A percentile compares a stretch with the other conserved stretches of the same genome.
Evolutionary conservation across 2,329 filamentous ascomycete genomes (phyloP).

Genomic region (Cordyceps pruinosa): DNA sequence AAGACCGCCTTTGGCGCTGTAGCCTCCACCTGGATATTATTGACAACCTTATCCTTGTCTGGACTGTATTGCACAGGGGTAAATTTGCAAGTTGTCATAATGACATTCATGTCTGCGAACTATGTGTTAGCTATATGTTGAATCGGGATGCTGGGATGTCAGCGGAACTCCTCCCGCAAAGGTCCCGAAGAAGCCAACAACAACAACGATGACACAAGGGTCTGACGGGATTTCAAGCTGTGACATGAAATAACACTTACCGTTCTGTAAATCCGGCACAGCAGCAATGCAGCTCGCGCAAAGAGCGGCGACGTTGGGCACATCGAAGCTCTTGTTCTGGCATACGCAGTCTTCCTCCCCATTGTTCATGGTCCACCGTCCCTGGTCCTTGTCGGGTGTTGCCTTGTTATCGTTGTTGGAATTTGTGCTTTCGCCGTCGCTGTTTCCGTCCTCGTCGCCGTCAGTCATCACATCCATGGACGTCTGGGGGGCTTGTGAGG

Average conservation of each 20-base stretch:
- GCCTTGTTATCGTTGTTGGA: neutral
- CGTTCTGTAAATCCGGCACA: slow-evolving; percentile 24
- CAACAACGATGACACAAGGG: too few species aligned
- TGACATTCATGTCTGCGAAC: slow-evolving; percentile 28
- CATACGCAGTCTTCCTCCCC: slow-evolving; percentile 32
- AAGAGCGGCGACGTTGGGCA: slow-evolving; percentile 29
- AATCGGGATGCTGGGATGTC: neutral
- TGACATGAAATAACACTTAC: too few species aligned
- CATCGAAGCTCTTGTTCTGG: slow-evolving; percentile 33
- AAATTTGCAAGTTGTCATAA: slow-evolving; percentile 32
- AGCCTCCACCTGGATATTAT: slow-evolving; percentile 29
- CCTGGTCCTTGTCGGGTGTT: slow-evolving; percentile 13
- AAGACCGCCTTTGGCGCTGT: slow-evolving; percentile 19
- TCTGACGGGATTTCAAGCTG: too few species aligned
- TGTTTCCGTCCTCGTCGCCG: neutral
- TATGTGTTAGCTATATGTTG: neutral
- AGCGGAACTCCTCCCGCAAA: too few species aligned
- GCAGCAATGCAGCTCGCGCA: slow-evolving; percentile 33
- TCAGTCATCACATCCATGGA: neutral
- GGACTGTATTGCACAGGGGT: slow-evolving; percentile 22
- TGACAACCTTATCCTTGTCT: slow-evolving; percentile 24
- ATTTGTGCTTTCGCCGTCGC: neutral
- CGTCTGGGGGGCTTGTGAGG: neutral
- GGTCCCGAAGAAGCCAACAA: too few species aligned
- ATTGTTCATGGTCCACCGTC: slow-evolving; percentile 15